Evolutionary conservation across 140 eudicot genomes (phyloP).

Genomic region (Ambrosia hybrid): DNA sequence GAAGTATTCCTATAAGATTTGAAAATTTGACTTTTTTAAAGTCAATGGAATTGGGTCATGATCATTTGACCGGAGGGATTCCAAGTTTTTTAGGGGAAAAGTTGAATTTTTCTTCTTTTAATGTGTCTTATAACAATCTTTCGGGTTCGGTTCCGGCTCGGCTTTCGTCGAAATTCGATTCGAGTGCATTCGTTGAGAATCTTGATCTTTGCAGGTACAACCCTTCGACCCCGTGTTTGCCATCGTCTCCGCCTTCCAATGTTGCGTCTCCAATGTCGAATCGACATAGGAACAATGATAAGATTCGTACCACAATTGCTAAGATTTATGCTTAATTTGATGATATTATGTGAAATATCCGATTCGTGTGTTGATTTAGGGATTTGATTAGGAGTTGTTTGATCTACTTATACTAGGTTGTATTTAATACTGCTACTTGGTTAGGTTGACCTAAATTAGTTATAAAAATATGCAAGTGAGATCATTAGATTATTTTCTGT

Average conservation of each 20-base stretch:
- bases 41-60: constrained; percentile 26
- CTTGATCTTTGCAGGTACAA: constrained; percentile 83
- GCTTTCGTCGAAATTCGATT: constrained; percentile 61
- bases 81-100: constrained; percentile 59
- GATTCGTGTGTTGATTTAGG: no score
- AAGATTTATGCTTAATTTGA: no score
- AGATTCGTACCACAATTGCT: constrained; percentile 36
- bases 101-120: constrained; percentile 64
- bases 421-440: no score
- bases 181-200: constrained; percentile 75
- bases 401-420: no score
- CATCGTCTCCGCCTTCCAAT: constrained; percentile 46
- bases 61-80: constrained; percentile 62
- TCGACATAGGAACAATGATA: constrained; percentile 15
- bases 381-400: no score
- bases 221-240: constrained; percentile 53
- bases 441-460: no score
- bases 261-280: constrained; percentile 23
- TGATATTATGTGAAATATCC: no score
- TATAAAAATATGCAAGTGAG: not conserved
- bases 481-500: not conserved
- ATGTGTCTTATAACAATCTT: constrained; percentile 39
- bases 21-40: no score
- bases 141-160: constrained; percentile 61
- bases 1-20: no score